Percentiles rank a stretch among this genome's conserved stretches.
These are phyloP conservation scores for Huntiella bhutanensis DNA, from an alignment of 2,329 filamentous ascomycete species.

Conservation along the genomic window DNA sequence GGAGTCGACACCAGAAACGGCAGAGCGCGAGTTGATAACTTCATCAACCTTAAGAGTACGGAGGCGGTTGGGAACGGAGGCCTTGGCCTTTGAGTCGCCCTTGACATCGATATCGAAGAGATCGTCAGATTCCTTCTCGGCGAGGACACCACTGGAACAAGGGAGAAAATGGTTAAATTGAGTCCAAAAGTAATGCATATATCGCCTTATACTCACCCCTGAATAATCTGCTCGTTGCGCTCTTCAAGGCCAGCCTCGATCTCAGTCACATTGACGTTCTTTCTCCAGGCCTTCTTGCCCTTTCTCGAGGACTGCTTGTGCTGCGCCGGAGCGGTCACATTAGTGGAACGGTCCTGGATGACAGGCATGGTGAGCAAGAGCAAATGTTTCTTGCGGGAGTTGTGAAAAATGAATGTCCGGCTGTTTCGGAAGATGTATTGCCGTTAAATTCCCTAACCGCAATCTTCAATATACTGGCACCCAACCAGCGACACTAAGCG, in stretches of 20 bases:
- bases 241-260: slow-evolving; percentile 67
- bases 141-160: slow-evolving; percentile 52
- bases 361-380: slow-evolving; percentile 29
- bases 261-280: slow-evolving; percentile 86
- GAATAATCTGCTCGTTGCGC: slow-evolving; percentile 75
- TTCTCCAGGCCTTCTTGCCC: slow-evolving; percentile 96
- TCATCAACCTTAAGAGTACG: slow-evolving; percentile 83
- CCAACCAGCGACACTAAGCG: too few relatives aligned
- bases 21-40: slow-evolving; percentile 71
- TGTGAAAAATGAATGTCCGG: too few relatives aligned
- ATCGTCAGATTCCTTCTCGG: slow-evolving; percentile 63
- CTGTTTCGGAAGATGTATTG: too few relatives aligned
- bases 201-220: slow-evolving; percentile 43
- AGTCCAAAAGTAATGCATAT: neutral
- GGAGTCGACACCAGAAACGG: slow-evolving; percentile 56
- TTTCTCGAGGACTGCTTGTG: slow-evolving; percentile 83
- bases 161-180: slow-evolving; percentile 12
- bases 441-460: too few relatives aligned
- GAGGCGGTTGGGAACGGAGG: slow-evolving; percentile 43
- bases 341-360: slow-evolving; percentile 27
- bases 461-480: too few relatives aligned
- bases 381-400: too few relatives aligned
- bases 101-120: slow-evolving; percentile 69
- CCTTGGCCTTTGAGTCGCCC: slow-evolving; percentile 47
- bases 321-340: slow-evolving; percentile 50